phyloP scores from a whole-genome alignment of 2,329 filamentous ascomycete genomes.

The Cercospora sp. region DNA sequence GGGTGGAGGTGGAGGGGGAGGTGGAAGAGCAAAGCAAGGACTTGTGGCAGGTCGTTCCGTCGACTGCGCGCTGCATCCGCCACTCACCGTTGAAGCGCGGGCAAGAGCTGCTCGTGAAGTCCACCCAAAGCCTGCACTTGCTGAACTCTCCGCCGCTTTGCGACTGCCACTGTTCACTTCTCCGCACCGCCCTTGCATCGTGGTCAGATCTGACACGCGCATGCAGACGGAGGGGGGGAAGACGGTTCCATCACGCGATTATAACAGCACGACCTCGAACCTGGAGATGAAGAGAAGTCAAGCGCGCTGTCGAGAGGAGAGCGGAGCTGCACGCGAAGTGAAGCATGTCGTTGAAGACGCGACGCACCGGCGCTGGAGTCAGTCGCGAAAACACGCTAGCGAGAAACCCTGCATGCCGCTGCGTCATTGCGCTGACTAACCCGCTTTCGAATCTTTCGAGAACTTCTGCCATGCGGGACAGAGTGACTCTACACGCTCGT shows the following conservation, averaged over 20 bases:
- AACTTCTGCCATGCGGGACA: not conserved
- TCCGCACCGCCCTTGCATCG: not conserved
- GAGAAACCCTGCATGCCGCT: not conserved
- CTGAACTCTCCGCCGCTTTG: not conserved
- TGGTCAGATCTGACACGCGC: not conserved
- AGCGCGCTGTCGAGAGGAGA: not conserved
- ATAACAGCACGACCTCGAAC: no score
- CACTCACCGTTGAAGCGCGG: not conserved
- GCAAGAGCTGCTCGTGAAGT: constrained; percentile 5
- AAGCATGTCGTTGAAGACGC: not conserved
- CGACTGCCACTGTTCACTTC: not conserved
- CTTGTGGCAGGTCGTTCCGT: not conserved
- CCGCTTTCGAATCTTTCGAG: constrained; percentile 1
- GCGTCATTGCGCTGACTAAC: constrained; percentile 6
- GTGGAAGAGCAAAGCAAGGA: not conserved
- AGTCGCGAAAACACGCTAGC: constrained; percentile 2
- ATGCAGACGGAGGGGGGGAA: not conserved
- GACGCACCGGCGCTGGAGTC: not conserved
- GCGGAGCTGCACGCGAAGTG: not conserved
- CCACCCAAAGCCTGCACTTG: constrained; percentile 1
- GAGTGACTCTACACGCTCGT: not conserved
- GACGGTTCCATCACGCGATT: not conserved
- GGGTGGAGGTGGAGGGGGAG: not conserved
- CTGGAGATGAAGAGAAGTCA: not conserved
- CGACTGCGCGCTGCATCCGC: not conserved